Evolutionary conservation across 1,284 basidiomycete genomes (phyloP).

Genomic region (Puccinia polysora): DNA sequence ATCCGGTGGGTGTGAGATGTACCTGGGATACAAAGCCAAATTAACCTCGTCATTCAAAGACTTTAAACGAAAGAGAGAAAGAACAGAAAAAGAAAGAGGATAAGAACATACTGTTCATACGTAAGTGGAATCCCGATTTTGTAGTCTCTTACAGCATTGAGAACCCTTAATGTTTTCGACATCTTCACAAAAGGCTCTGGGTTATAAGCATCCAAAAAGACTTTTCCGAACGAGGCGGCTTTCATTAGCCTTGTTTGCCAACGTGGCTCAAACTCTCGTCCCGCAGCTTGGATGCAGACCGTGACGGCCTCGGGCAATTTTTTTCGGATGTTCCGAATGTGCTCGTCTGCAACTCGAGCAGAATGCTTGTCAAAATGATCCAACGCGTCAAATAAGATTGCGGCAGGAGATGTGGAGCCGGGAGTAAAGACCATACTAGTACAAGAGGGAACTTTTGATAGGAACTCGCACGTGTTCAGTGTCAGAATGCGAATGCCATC

Average conservation of each 20-base stretch:
- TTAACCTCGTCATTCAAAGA: background rate
- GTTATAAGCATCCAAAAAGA: conserved; percentile 87
- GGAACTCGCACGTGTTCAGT: conserved; percentile 74
- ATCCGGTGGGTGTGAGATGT: conserved; percentile 34
- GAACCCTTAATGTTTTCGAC: conserved; percentile 86
- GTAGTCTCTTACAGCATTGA: conserved; percentile 84
- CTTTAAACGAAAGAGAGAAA: background rate
- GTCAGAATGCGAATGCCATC: conserved; percentile 81
- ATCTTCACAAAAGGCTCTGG: conserved; percentile 83
- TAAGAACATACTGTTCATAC: conserved; percentile 68
- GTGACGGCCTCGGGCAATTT: conserved; percentile 84
- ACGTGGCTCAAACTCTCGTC: conserved; percentile 78
- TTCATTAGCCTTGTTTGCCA: conserved; percentile 84
- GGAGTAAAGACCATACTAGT: conserved; percentile 69
- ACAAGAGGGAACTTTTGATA: conserved; percentile 66
- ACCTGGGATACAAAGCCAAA: conserved; percentile 16
- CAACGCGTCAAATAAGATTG: conserved; percentile 79
- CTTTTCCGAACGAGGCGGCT: conserved; percentile 89
- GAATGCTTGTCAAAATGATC: conserved; percentile 76
- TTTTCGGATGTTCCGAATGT: conserved; percentile 76
- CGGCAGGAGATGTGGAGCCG: conserved; percentile 83
- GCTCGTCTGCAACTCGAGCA: conserved; percentile 81
- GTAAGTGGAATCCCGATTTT: conserved; percentile 91
- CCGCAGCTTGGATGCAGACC: conserved; percentile 87
- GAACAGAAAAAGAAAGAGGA: conserved; percentile 46